Base-by-base conservation (phyloP, 2,329 filamentous ascomycete species). In the Alternaria conjuncta region DNA sequence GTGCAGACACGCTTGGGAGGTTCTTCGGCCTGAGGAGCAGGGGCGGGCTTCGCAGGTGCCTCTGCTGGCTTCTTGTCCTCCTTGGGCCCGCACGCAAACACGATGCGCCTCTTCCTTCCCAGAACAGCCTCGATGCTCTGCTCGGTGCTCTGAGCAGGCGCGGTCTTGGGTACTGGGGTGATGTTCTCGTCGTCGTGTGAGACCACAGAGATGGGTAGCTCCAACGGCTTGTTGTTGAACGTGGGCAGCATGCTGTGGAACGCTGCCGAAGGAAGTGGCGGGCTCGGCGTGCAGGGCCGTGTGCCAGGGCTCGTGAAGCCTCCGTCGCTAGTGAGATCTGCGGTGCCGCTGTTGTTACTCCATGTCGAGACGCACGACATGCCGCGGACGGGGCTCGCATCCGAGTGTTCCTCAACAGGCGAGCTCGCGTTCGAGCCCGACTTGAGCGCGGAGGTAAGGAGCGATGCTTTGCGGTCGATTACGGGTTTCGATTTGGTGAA, bases 301-400 rank as follows among this genome's bases (percentile, higher is more conserved):
- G 93, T 81, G 28, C 81, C 91, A 45, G 95, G 94, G 74, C 93
- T 97, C 18, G 94, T 97, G 63, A 96, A 83, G 63, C 93, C 94
- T 61, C 92, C 96, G 75, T 97, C 96, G 80, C 94, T 97, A n/a
- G 94, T 97, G 61, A 98, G 85, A 69, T 97, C 95, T 41, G 92
- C 92, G 4, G 93, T 96, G 63, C 91, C 82, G 81, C 94, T 97
- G 70, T 89, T 84, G 75, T 90, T 95, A 84, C 93, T 96, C 78
- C 90, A 91, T 72, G 91, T 89, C 64, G 92, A 95, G 63, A 89
- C 81, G 67, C 78, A 86, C 43, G 83, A 85, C 61, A 84, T 71
- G 45, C 82, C 82, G 70, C 84, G 80, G 66, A 76, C 66, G 61
- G 75, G 64, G 61, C 75, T 73, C 60, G 77, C 70, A 61, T 70